Conservation (phyloP, 2,329 filamentous ascomycete genomes). For the Cordyceps cateniannulata region DNA sequence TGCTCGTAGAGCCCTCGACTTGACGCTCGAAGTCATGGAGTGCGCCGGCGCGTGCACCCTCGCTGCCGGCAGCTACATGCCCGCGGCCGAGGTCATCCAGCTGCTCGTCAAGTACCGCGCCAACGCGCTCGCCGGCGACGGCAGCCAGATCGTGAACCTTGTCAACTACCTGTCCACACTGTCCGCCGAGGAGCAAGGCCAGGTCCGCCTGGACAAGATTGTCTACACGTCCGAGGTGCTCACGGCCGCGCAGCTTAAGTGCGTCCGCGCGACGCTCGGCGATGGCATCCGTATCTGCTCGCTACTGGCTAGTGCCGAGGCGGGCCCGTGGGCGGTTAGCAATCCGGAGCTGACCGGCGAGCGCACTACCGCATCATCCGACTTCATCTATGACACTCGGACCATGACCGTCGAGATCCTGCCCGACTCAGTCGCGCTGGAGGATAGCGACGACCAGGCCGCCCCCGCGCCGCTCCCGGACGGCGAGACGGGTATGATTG, state of each 20-base stretch:
- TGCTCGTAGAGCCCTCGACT: constrained; percentile 28
- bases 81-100: constrained; percentile 19
- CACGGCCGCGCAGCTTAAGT: constrained; percentile 24
- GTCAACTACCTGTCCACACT: constrained; percentile 29
- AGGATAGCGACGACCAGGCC: neutral
- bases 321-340: constrained; percentile 31
- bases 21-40: constrained; percentile 33
- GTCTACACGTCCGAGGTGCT: constrained; percentile 39
- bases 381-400: constrained; percentile 34
- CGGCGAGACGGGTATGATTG: constrained; percentile 31
- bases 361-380: constrained; percentile 16
- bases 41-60: constrained; percentile 34
- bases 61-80: constrained; percentile 26
- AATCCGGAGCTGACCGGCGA: constrained; percentile 23
- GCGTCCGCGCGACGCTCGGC: constrained; percentile 25
- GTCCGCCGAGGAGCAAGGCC: constrained; percentile 7
- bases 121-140: constrained; percentile 33
- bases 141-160: constrained; percentile 31
- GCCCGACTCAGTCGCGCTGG: constrained; percentile 16
- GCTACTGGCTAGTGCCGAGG: constrained; percentile 35
- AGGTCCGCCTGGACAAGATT: constrained; percentile 31
- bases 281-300: constrained; percentile 30
- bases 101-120: constrained; percentile 25
- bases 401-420: constrained; percentile 32
- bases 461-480: constrained; percentile 18